Conservation (phyloP, 371 early-diverging fungal species). For the Syncephalis plumigaleata region DNA sequence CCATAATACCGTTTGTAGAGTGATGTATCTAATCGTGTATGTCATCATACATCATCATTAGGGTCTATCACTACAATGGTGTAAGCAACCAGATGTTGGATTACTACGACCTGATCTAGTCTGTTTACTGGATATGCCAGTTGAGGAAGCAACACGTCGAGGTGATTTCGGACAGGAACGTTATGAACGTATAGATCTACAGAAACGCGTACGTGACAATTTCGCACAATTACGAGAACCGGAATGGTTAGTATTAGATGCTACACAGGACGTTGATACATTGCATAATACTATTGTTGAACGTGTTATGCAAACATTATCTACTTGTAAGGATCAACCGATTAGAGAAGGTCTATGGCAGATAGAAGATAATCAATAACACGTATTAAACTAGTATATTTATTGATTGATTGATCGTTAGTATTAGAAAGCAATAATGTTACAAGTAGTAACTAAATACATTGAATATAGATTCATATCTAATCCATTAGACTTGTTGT, state of each 20-base stretch:
- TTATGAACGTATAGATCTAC: slow-evolving; percentile 84
- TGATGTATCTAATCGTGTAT: not conserved
- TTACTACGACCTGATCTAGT: slow-evolving; percentile 77
- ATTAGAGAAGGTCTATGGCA: slow-evolving; percentile 4
- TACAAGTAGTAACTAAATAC: too few relatives aligned
- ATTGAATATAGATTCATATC: too few relatives aligned
- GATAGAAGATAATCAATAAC: too few relatives aligned
- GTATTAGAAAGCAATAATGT: too few relatives aligned
- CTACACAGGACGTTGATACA: slow-evolving; percentile 11
- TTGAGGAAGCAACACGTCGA: slow-evolving; percentile 53
- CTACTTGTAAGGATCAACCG: slow-evolving; percentile 7
- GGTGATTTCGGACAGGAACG: slow-evolving; percentile 90
- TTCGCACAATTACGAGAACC: slow-evolving; percentile 37
- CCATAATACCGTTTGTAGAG: not conserved
- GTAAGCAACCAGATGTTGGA: slow-evolving; percentile 74
- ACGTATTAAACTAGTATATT: too few relatives aligned
- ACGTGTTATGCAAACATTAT: slow-evolving; percentile 10
- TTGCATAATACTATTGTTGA: slow-evolving; percentile 16
- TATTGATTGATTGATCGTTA: too few relatives aligned
- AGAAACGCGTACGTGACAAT: slow-evolving; percentile 44
- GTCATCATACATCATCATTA: slow-evolving; percentile 9
- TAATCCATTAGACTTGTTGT: too few relatives aligned
- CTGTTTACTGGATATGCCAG: slow-evolving; percentile 78
- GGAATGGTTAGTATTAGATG: slow-evolving; percentile 36
- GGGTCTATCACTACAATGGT: slow-evolving; percentile 79